These are phyloP conservation scores for Exidia glandulosa DNA, from an alignment of 768 basidiomycete species.

Conservation along the genomic window DNA sequence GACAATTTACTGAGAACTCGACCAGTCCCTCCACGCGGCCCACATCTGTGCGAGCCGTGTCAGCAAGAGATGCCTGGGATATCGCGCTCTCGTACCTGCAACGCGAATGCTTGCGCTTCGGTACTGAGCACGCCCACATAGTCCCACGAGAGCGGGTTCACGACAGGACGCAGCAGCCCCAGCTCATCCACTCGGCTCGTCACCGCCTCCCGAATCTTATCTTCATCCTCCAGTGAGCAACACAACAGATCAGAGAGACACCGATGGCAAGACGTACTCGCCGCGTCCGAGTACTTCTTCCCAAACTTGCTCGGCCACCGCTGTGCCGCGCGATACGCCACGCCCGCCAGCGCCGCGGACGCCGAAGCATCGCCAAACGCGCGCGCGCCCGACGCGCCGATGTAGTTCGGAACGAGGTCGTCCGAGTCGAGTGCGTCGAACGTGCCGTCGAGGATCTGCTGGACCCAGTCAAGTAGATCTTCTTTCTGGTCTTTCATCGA, in stretches of 20 bases:
- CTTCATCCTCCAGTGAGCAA: slow-evolving; percentile 8
- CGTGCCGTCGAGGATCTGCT: slow-evolving; percentile 23
- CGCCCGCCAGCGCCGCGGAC: slow-evolving; percentile 18
- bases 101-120: slow-evolving; percentile 11
- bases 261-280: no score
- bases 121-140: slow-evolving; percentile 11
- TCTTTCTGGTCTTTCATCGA: slow-evolving; percentile 20
- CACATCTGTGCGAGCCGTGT: neutral
- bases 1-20: neutral
- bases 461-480: slow-evolving; percentile 23
- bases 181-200: slow-evolving; percentile 22
- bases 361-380: slow-evolving; percentile 26
- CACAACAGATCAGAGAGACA: neutral
- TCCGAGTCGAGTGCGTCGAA: slow-evolving; percentile 16
- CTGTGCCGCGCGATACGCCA: slow-evolving; percentile 15
- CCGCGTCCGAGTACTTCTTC: slow-evolving; percentile 16
- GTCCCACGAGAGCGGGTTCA: slow-evolving; percentile 24
- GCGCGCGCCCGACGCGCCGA: slow-evolving; percentile 13
- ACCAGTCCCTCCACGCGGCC: neutral
- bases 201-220: slow-evolving; percentile 21
- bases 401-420: slow-evolving; percentile 26
- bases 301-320: slow-evolving; percentile 21
- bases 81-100: neutral
- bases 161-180: slow-evolving; percentile 25
- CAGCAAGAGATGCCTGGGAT: no score